phyloP scores from a whole-genome alignment of 2,329 filamentous ascomycete species.

The Aspergillus viridinutans region DNA sequence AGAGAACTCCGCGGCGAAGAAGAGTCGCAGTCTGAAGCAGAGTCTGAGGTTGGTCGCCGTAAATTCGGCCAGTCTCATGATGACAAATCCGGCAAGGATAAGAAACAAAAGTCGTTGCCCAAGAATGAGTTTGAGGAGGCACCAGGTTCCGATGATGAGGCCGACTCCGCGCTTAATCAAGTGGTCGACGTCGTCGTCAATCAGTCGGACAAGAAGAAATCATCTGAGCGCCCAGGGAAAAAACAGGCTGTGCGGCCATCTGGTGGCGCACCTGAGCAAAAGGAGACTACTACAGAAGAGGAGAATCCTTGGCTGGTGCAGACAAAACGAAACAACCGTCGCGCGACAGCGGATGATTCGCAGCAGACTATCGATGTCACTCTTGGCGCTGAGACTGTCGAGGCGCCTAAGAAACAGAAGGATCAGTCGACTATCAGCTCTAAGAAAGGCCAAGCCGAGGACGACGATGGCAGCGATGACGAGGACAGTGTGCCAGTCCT shows the following conservation, averaged over 20 bases:
- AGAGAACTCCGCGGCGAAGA: constrained; percentile 62
- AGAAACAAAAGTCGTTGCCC: constrained; percentile 26
- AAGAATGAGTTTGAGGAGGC: constrained; percentile 60
- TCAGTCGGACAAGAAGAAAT: constrained; percentile 17
- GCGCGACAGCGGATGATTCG: constrained; percentile 20
- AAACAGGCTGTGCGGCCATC: constrained; percentile 17
- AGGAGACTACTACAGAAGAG: constrained; percentile 21
- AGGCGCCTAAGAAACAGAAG: constrained; percentile 18
- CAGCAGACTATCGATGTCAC: constrained; percentile 32
- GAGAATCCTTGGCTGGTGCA: constrained; percentile 38
- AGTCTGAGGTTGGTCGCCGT: constrained; percentile 61
- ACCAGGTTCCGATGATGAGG: constrained; percentile 48
- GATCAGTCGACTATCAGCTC: constrained; percentile 12
- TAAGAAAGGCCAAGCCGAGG: constrained; percentile 35
- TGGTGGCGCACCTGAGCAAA: constrained; percentile 12
- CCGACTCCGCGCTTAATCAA: constrained; percentile 20
- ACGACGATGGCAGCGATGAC: constrained; percentile 40
- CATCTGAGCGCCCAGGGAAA: constrained; percentile 9
- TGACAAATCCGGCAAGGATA: constrained; percentile 25
- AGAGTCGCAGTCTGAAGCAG: constrained; percentile 53
- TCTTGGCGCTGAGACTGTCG: constrained; percentile 17
- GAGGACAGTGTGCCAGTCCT: constrained; percentile 39
- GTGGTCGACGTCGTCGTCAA: constrained; percentile 36
- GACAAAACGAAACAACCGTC: constrained; percentile 32
- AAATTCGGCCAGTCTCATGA: constrained; percentile 36